Evolutionary conservation across 2,329 filamentous ascomycete species (phyloP), one percentile per base, ranked within the genome.

Genomic region (Pseudogymnoascus destructans): DNA sequence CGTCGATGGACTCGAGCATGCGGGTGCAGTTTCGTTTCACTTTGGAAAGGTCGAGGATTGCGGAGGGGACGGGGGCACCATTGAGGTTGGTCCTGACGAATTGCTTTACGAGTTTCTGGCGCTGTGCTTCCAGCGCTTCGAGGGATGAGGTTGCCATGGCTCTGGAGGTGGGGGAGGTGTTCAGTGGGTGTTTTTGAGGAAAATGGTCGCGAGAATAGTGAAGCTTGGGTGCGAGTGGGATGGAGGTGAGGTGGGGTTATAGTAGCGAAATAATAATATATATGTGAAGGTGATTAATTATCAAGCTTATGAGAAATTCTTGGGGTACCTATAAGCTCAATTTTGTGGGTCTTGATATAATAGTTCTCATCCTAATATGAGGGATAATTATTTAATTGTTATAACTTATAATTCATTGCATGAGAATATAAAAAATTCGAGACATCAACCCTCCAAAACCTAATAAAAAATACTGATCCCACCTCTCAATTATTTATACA

Each of bases 41-140:
- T 40, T 85, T 82, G 3, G 81, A 80, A 9, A 82, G 69, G 68
- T 92, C 86, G 11, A 92, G 72, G 38, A 92, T 75, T 2, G 79
- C 80, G 1, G 85, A 79, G 1, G 88, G 88, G 0, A 82, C 82
- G 13, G 79, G 77, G 0, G 89, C 72, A 52, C 84, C 75, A 55
- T 73, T 67, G 15, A 90, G 73, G 2, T 73, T 75, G 64, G 81
- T 79, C 59, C 84, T 83, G 21, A 87, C 71, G 66, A 79, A 86
- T 52, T 64, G 63, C 36, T 70, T 68, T 57, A 63, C 66, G 25
- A 77, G 68, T 23, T 69, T 61, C 35, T 73, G 69, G 58, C 73
- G 74, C 13, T 66, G 63, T 2, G 67, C 61, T 17, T 49, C 42
- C n/a, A 64, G 57, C 15, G 64, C 66, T 59, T 66, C 65, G 3